Percentiles rank a stretch among this genome's conserved stretches.
Conservation (phyloP, 805 yeast species). For the Sugiyamaella smithiae region DNA sequence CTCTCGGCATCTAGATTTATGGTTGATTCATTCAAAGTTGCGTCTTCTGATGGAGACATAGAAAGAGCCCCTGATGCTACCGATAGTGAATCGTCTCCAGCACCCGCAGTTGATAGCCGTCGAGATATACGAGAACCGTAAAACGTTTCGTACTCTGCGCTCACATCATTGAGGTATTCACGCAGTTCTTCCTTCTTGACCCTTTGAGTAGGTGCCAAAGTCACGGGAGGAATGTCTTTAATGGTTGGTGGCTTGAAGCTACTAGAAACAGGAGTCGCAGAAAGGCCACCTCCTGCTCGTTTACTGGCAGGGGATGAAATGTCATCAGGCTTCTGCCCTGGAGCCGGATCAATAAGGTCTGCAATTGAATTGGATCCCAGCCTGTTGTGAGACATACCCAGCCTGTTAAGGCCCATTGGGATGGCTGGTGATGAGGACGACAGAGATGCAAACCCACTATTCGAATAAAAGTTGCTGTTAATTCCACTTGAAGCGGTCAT, state of each 20-base stretch:
- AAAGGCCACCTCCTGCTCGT: not conserved
- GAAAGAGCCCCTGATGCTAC: slow-evolving; percentile 11
- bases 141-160: slow-evolving; percentile 41
- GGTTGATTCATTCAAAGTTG: not conserved
- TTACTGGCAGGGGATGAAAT: slow-evolving; percentile 23
- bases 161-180: slow-evolving; percentile 44
- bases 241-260: slow-evolving; percentile 57
- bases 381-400: slow-evolving; percentile 46
- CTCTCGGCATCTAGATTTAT: not conserved
- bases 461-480: slow-evolving; percentile 4
- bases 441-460: not conserved
- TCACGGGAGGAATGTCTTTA: slow-evolving; percentile 81
- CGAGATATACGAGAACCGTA: slow-evolving; percentile 13
- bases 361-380: slow-evolving; percentile 74
- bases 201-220: slow-evolving; percentile 51
- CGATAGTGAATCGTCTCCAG: slow-evolving; percentile 16
- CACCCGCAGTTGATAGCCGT: not conserved
- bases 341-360: slow-evolving; percentile 58
- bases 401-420: slow-evolving; percentile 39
- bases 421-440: slow-evolving; percentile 10
- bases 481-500: slow-evolving; percentile 9
- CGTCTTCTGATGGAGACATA: not conserved
- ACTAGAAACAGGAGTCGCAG: slow-evolving; percentile 34
- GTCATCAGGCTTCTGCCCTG: slow-evolving; percentile 9
- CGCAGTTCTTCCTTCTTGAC: slow-evolving; percentile 44